Conservation (phyloP, 306 rosid species). For the Elaeagnus macrophylla region DNA sequence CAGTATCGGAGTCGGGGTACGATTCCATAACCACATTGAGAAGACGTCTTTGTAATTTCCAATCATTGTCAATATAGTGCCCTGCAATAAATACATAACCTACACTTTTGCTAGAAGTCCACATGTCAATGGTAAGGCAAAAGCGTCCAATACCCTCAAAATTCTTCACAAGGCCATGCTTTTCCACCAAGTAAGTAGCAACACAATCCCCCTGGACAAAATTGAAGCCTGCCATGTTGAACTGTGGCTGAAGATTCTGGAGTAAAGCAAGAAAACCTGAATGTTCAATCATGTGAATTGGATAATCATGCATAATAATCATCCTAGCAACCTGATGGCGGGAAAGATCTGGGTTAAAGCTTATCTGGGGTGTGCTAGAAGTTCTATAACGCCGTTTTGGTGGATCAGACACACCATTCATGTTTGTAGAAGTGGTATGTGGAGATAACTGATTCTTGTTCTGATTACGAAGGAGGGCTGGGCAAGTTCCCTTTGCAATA, state of each 20-base stretch:
- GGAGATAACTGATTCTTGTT: conserved; percentile 48
- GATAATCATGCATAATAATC: conserved; percentile 97
- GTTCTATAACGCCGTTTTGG: conserved; percentile 74
- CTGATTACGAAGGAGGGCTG: conserved; percentile 63
- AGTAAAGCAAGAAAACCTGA: conserved; percentile 82
- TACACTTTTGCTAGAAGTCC: conserved; percentile 77
- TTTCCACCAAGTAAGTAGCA: conserved; percentile 73
- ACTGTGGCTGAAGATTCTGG: conserved; percentile 84
- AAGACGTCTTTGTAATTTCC: conserved; percentile 77
- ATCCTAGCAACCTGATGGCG: conserved; percentile 90
- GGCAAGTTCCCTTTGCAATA: conserved; percentile 84
- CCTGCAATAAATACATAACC: conserved; percentile 85
- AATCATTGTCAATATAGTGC: conserved; percentile 76
- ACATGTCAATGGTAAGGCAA: conserved; percentile 73
- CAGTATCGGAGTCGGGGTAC: conserved; percentile 68
- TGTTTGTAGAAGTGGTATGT: conserved; percentile 50
- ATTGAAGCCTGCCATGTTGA: conserved; percentile 85
- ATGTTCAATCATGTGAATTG: conserved; percentile 95
- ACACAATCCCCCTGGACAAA: conserved; percentile 92
- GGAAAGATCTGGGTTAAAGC: conserved; percentile 72
- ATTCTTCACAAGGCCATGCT: conserved; percentile 51
- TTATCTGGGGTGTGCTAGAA: conserved; percentile 47
- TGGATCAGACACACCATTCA: conserved; percentile 34
- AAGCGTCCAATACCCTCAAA: conserved; percentile 71
- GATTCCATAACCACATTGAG: conserved; percentile 97